Base-by-base conservation (phyloP, 805 yeast species). In the Candida michaelii region DNA sequence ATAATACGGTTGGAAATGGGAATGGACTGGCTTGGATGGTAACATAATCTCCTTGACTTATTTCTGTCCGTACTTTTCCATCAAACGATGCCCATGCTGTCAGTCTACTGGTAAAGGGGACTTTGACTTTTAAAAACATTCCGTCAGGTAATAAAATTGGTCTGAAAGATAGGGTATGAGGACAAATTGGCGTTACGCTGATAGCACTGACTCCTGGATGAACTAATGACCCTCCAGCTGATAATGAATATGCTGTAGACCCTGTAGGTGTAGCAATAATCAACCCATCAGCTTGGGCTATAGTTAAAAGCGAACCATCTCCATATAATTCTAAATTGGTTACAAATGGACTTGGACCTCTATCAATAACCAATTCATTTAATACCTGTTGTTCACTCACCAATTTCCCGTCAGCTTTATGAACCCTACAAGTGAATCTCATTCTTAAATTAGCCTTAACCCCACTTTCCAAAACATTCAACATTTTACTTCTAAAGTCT, bases 21-120 rank as follows among this genome's bases (percentile, higher is more conserved):
- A 78, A 91, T 21, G 89, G 87, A 35, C 93, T 82, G 0, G 97
- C 97, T 30, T 80, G 79, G 12, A 93, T 77, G 0, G 89, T 79
- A 25, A 93, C 86, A 54, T 87, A 89, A 59, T 89, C 93, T 7
- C 98, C 97, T 43, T 79, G 80, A 25, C 69, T 63, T 36, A 93
- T 65, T 59, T 93, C 96, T 3, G 89, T 83, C 31, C 98, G 71
- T 16, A 82, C 81, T 52, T 93, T 82, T 10, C 99, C 99, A 63
- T 93, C 99, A 59, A 93, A 93, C 1, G 97, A 83, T 1, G 95
- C 95, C 95, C 96, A 93, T 0, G 98, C 97, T 0, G 96, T 87
- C 4, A 93, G 80, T 40, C 99, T 69, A 32, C 96, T 83, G 41
- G 80, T 66, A 2, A 58, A 41, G 0, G 98, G 96, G 3, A 89